These are phyloP conservation scores for Pyrenophora tritici-repentis DNA, from an alignment of 2,329 filamentous ascomycete species.

Conservation along the genomic window DNA sequence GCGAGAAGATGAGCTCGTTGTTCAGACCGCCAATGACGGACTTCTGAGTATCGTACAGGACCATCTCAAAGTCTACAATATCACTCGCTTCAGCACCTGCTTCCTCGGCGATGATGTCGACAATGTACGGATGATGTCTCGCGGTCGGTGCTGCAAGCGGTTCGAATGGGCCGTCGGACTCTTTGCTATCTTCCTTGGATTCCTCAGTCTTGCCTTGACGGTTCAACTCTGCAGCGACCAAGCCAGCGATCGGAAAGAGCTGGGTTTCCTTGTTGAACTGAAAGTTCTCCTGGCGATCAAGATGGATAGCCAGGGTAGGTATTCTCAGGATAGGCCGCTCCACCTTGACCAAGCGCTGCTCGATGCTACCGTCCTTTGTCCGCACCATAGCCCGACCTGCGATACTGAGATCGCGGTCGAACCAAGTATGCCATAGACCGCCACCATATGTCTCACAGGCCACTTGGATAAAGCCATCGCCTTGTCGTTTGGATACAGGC, in stretches of 20 bases:
- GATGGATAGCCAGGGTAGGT: constrained; percentile 90
- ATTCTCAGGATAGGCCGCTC: constrained; percentile 89
- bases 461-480: constrained; percentile 87
- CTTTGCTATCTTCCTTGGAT: constrained; percentile 51
- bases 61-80: constrained; percentile 90
- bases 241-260: constrained; percentile 87
- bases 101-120: constrained; percentile 83
- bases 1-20: constrained; percentile 94
- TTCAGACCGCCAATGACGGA: constrained; percentile 85
- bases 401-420: constrained; percentile 90
- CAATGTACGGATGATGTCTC: constrained; percentile 85
- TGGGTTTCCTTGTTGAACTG: constrained; percentile 97
- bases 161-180: constrained; percentile 59
- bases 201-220: constrained; percentile 63
- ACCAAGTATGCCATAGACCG: constrained; percentile 97
- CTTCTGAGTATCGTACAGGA: constrained; percentile 96
- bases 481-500: constrained; percentile 87
- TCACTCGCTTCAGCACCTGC: constrained; percentile 71
- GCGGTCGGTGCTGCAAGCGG: constrained; percentile 78
- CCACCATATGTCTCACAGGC: constrained; percentile 97
- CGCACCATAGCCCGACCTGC: constrained; percentile 86
- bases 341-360: constrained; percentile 86
- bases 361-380: constrained; percentile 72
- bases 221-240: constrained; percentile 88
- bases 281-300: constrained; percentile 84